These are phyloP conservation scores for Trebouxia sp. DNA, from an alignment of 139 green algal species.

Conservation along the genomic window DNA sequence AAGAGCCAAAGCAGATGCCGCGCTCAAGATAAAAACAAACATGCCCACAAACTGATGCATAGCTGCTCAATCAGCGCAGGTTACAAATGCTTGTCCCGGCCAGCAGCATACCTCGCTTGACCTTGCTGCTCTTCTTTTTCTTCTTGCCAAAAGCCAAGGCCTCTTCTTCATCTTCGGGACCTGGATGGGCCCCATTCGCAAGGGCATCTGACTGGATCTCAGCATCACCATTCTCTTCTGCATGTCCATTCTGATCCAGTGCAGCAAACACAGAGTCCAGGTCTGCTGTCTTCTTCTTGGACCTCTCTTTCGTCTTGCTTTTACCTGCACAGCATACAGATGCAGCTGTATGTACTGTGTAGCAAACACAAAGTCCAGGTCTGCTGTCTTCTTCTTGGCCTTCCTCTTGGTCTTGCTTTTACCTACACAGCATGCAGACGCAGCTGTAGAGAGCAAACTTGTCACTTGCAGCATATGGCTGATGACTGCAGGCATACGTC, in stretches of 20 bases:
- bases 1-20: neutral
- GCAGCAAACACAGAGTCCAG: constrained; percentile 59
- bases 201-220: neutral
- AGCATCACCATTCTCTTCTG: constrained; percentile 23
- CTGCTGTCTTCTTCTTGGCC: too few species aligned
- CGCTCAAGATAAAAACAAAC: neutral
- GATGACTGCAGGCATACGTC: too few species aligned
- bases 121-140: constrained; percentile 42
- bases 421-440: too few species aligned
- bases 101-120: neutral
- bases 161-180: neutral
- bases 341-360: too few species aligned
- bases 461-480: too few species aligned
- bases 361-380: too few species aligned
- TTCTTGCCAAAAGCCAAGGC: constrained; percentile 17
- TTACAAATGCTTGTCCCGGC: too few species aligned
- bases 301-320: constrained; percentile 58
- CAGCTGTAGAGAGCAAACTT: too few species aligned
- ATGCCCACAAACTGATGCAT: neutral
- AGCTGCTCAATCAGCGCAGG: too few species aligned
- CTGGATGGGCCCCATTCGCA: neutral
- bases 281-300: constrained; percentile 43
- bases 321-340: neutral
- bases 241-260: constrained; percentile 46
- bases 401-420: too few species aligned